These are phyloP conservation scores for Fraxinus platypoda DNA, from an alignment of 305 asterid genomes.

Conservation along the genomic window DNA sequence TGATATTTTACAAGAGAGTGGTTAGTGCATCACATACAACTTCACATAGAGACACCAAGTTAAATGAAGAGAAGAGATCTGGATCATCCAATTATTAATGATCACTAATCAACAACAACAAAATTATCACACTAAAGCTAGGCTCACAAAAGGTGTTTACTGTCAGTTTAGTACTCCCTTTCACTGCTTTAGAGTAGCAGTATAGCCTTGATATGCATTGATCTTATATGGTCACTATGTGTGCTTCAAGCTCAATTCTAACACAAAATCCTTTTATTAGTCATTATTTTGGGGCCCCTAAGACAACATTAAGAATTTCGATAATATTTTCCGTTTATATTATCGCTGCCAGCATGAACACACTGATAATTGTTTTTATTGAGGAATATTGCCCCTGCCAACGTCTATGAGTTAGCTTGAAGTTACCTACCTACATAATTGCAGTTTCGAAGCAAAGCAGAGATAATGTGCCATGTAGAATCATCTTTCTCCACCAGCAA, in stretches of 20 bases:
- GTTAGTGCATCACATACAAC: not conserved
- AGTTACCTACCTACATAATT: slow-evolving; percentile 67
- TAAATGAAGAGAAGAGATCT: not conserved
- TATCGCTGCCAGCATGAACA: not conserved
- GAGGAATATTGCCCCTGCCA: not conserved
- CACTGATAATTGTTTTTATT: not conserved
- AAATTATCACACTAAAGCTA: not conserved
- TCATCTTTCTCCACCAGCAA: slow-evolving; percentile 83
- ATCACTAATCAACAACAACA: not conserved
- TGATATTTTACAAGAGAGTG: not conserved
- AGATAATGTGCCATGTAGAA: slow-evolving; percentile 73
- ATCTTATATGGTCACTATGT: not conserved
- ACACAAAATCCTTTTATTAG: slow-evolving; percentile 2
- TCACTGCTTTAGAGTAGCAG: not conserved
- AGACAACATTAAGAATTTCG: not conserved
- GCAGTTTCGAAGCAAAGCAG: slow-evolving; percentile 86
- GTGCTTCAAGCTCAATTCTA: not conserved
- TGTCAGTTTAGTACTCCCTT: not conserved
- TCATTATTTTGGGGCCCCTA: not conserved
- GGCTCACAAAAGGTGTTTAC: not conserved
- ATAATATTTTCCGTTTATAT: slow-evolving; percentile 1
- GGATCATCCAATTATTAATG: not conserved
- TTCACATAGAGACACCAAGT: not conserved
- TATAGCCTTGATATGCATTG: not conserved
- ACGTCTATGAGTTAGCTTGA: not conserved